phyloP scores from a whole-genome alignment of 2,329 filamentous ascomycete genomes.

The Lasiodiplodia sp. region DNA sequence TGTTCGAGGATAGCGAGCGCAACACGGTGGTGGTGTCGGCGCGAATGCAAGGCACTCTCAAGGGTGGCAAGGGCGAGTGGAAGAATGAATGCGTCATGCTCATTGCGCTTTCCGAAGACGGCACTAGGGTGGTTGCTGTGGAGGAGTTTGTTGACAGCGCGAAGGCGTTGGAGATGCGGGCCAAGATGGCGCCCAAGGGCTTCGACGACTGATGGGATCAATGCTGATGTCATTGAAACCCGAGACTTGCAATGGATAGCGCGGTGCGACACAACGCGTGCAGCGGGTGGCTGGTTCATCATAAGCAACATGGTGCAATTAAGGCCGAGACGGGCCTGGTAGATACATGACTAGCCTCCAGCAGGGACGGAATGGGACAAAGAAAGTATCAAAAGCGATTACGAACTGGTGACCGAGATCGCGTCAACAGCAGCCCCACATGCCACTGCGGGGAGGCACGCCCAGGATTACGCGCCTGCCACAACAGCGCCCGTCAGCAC shows the following conservation, averaged over 20 bases:
- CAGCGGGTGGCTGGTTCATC: background rate
- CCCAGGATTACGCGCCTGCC: background rate
- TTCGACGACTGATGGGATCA: conserved; percentile 8
- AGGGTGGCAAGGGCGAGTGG: conserved; percentile 35
- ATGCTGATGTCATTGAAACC: conserved; percentile 1
- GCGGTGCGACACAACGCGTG: background rate
- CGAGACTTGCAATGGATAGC: background rate
- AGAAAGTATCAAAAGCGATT: background rate
- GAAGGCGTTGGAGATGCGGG: conserved; percentile 42
- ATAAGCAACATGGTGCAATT: background rate
- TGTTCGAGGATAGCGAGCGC: conserved; percentile 43
- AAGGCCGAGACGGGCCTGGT: background rate
- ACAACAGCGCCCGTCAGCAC: conserved; percentile 5
- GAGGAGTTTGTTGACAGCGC: conserved; percentile 54
- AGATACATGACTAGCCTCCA: background rate
- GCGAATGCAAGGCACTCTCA: conserved; percentile 41
- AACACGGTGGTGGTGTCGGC: conserved; percentile 50
- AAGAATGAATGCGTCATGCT: conserved; percentile 36
- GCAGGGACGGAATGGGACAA: background rate
- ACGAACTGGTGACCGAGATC: background rate
- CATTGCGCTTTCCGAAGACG: conserved; percentile 32
- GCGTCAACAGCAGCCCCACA: conserved; percentile 1
- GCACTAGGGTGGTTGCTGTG: conserved; percentile 35
- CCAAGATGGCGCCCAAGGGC: conserved; percentile 42
- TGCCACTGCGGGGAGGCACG: background rate